Conservation (phyloP, 129 eudicot species). For the Smallanthus sonchifolius region DNA sequence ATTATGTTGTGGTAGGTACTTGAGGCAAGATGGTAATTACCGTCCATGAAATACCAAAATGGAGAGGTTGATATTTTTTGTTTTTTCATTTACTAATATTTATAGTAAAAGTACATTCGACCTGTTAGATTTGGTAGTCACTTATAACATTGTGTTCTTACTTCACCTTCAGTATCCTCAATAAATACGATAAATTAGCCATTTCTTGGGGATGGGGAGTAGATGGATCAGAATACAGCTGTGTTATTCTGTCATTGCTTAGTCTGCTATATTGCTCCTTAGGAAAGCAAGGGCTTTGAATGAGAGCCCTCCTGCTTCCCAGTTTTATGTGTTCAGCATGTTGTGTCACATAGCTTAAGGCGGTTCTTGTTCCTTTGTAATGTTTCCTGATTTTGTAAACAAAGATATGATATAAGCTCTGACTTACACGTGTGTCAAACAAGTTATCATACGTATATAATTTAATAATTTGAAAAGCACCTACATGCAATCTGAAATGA, state of each 20-base stretch:
- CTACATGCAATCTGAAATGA: background rate
- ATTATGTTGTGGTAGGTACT: background rate
- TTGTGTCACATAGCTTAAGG: conserved; percentile 10
- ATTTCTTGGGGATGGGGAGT: background rate
- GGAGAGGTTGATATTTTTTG: background rate
- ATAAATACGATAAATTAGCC: background rate
- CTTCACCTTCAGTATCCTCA: background rate
- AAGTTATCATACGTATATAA: background rate
- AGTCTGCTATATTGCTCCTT: background rate
- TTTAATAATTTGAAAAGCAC: background rate
- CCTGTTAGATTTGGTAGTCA: background rate
- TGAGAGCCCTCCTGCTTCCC: background rate
- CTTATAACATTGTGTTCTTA: background rate
- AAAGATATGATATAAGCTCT: background rate
- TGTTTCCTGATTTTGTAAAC: background rate
- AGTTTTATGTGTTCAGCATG: background rate
- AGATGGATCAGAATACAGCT: background rate
- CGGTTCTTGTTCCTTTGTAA: background rate
- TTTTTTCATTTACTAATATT: background rate
- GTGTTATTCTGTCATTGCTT: background rate
- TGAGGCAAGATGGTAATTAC: conserved; percentile 1
- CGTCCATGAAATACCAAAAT: background rate
- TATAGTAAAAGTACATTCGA: background rate
- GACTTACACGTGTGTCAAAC: background rate
- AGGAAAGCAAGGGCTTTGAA: background rate